Percentiles rank a stretch among this genome's conserved stretches.
Evolutionary conservation across 441 rosid species (phyloP).

Genomic region (Populus hybrid): DNA sequence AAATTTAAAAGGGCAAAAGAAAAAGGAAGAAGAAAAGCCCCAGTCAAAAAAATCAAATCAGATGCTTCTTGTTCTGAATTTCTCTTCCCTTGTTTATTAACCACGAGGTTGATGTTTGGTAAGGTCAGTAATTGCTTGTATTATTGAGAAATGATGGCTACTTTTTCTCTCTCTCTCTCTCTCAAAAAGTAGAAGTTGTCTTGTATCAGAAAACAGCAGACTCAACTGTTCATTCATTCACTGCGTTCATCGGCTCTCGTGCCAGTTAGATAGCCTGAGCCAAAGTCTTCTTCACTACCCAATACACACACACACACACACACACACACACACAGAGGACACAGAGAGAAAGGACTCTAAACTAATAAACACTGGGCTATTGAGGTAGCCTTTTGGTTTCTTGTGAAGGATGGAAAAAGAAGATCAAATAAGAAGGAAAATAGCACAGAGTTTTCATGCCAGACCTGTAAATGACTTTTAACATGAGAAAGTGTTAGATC

Average conservation of each 20-base stretch:
- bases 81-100: slow-evolving; percentile 36
- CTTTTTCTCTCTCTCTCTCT: slow-evolving; percentile 18
- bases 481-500: slow-evolving; percentile 85
- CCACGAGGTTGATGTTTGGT: slow-evolving; percentile 71
- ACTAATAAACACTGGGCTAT: background rate
- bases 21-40: slow-evolving; percentile 6
- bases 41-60: slow-evolving; percentile 20
- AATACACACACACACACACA: no score
- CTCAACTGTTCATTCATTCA: slow-evolving; percentile 25
- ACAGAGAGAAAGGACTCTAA: slow-evolving; percentile 8
- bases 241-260: slow-evolving; percentile 21
- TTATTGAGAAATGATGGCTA: slow-evolving; percentile 81
- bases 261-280: slow-evolving; percentile 13
- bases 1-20: background rate
- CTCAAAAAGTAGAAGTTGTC: slow-evolving; percentile 16
- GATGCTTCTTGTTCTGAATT: slow-evolving; percentile 25
- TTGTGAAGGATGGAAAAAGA: slow-evolving; percentile 11
- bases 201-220: slow-evolving; percentile 18
- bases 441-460: background rate
- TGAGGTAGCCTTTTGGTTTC: slow-evolving; percentile 16
- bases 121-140: slow-evolving; percentile 37
- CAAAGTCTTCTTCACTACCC: slow-evolving; percentile 11
- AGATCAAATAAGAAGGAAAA: slow-evolving; percentile 1
- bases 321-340: slow-evolving; percentile 8
- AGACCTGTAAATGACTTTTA: slow-evolving; percentile 85